phyloP scores from a whole-genome alignment of 371 early-diverging fungal species.

The Haplosporangium sp. region DNA sequence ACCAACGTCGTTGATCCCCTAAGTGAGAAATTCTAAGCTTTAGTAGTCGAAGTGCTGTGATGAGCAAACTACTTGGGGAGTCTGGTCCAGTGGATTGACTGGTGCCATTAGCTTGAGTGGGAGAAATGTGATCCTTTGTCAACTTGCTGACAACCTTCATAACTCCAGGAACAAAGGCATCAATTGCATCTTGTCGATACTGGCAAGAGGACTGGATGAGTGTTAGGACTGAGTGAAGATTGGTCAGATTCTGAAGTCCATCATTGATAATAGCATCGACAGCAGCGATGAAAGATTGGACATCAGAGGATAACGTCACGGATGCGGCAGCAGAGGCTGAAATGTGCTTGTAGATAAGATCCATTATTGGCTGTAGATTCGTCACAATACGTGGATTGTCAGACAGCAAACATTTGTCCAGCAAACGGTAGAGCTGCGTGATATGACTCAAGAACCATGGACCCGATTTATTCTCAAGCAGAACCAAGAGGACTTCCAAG shows the following conservation, averaged over 20 bases:
- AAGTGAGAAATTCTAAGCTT: conserved; percentile 82
- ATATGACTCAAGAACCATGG: conserved; percentile 80
- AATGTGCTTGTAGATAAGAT: conserved; percentile 63
- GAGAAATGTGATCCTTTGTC: conserved; percentile 80
- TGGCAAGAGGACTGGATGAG: conserved; percentile 80
- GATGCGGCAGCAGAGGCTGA: conserved; percentile 34
- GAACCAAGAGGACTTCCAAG: conserved; percentile 75
- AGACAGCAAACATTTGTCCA: conserved; percentile 77
- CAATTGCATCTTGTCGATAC: conserved; percentile 75
- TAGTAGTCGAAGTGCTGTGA: conserved; percentile 79
- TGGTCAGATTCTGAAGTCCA: conserved; percentile 73
- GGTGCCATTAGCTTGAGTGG: conserved; percentile 36
- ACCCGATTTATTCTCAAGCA: conserved; percentile 68
- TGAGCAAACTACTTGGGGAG: conserved; percentile 70
- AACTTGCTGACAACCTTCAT: conserved; percentile 87
- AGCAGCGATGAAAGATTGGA: conserved; percentile 54
- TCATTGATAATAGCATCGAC: conserved; percentile 60
- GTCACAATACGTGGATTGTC: conserved; percentile 74
- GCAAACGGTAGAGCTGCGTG: conserved; percentile 69
- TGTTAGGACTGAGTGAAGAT: conserved; percentile 77
- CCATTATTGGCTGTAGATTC: conserved; percentile 76
- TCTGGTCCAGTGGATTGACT: conserved; percentile 57
- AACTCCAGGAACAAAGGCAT: conserved; percentile 79
- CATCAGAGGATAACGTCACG: conserved; percentile 38
- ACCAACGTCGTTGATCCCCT: conserved; percentile 91